Evolutionary conservation across 1,284 basidiomycete species (phyloP).

Genomic region (Cryptococcus sp.): DNA sequence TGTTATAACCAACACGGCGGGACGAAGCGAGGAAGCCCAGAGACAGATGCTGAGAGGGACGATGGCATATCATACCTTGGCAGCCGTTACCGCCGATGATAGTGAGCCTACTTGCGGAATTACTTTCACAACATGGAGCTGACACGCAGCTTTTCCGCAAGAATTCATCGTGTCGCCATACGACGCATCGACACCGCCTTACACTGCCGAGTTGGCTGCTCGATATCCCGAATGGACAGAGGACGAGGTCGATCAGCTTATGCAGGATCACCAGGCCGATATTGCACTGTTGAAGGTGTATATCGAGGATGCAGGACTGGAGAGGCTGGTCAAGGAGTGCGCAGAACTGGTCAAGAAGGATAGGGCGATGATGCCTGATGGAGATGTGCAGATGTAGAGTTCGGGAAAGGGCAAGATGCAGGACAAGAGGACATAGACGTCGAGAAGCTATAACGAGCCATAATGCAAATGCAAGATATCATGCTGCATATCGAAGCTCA

Average conservation of each 20-base stretch:
- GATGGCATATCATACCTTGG: constrained; percentile 31
- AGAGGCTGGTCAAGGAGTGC: constrained; percentile 29
- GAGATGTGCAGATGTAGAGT: constrained; percentile 7
- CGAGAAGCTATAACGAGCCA: too few species aligned
- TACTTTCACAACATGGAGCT: background rate
- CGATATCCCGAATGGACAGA: constrained; percentile 33
- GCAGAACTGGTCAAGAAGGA: constrained; percentile 31
- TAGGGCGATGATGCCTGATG: constrained; percentile 9
- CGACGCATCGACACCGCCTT: constrained; percentile 29
- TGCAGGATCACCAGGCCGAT: constrained; percentile 38
- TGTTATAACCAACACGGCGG: constrained; percentile 32
- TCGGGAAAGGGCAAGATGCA: background rate
- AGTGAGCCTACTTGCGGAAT: background rate
- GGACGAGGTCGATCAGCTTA: constrained; percentile 33
- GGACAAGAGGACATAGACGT: background rate
- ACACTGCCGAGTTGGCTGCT: constrained; percentile 34
- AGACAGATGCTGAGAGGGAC: constrained; percentile 25
- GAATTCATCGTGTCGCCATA: constrained; percentile 31
- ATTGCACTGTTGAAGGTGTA: constrained; percentile 29
- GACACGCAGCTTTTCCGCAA: constrained; percentile 18
- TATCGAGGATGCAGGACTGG: constrained; percentile 25
- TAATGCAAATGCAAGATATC: too few species aligned
- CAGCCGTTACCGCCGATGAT: constrained; percentile 11
- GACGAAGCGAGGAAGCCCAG: constrained; percentile 40
- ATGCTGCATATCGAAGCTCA: too few species aligned